A percentile compares a stretch with the other conserved stretches of the same genome.
Evolutionary conservation across 495 filamentous ascomycete species (phyloP).

Genomic region (Penicillium daleae): DNA sequence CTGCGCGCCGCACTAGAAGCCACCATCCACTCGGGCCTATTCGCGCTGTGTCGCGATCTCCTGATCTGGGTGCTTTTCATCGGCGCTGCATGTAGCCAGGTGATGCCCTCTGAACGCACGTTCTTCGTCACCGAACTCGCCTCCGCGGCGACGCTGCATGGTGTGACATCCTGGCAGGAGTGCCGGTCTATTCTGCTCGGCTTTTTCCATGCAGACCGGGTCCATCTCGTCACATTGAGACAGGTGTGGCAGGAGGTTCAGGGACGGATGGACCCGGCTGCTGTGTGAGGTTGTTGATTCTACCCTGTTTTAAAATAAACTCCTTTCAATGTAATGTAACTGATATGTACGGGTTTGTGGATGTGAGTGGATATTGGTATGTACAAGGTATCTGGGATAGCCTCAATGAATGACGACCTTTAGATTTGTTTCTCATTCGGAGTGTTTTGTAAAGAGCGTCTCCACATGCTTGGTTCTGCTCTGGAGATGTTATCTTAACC

Average conservation of each 20-base stretch:
- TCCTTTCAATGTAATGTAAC: conserved; percentile 8
- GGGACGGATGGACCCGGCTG: conserved; percentile 20
- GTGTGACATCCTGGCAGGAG: conserved; percentile 45
- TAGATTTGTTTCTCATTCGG: neutral
- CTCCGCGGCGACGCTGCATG: conserved; percentile 33
- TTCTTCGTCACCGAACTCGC: conserved; percentile 47
- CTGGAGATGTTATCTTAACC: too few relatives aligned
- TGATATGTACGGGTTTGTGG: neutral
- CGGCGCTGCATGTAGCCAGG: conserved; percentile 42
- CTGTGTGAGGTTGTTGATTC: conserved; percentile 5
- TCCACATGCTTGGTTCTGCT: too few relatives aligned
- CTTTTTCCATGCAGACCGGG: conserved; percentile 49
- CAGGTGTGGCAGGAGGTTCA: conserved; percentile 47
- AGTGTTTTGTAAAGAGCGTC: too few relatives aligned
- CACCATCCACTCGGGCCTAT: conserved; percentile 42
- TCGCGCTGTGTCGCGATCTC: conserved; percentile 42
- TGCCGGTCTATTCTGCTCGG: conserved; percentile 39
- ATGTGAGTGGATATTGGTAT: conserved; percentile 2
- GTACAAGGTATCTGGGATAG: neutral
- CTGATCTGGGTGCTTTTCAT: conserved; percentile 50
- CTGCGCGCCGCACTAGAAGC: conserved; percentile 43
- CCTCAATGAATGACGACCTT: conserved; percentile 6
- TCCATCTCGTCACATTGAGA: conserved; percentile 38
- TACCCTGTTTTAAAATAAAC: neutral
- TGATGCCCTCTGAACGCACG: conserved; percentile 31